Base-by-base conservation (phyloP, 2,329 filamentous ascomycete genomes). In the Penicillium sp. region DNA sequence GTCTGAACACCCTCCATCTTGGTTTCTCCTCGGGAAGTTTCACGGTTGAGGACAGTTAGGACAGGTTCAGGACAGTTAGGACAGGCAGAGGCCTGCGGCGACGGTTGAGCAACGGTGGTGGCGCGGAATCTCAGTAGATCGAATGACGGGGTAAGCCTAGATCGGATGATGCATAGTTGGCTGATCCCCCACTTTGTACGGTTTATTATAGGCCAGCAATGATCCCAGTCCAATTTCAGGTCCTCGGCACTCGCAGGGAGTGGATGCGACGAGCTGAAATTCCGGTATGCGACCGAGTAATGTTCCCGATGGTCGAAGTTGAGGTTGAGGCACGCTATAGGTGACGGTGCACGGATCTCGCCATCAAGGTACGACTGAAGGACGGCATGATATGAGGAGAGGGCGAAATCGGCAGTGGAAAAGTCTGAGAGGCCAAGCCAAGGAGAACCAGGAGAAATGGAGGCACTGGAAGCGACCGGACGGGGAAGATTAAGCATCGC, bases 1-100 rank as follows among this genome's bases (percentile, higher is more conserved):
- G 84, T 83, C 64, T 88, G 82, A 51, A 87, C 79, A 56, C 85
- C 83, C 69, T 91, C 87, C 87, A 91, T 91, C 47, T 53, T 72
- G 46, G 45, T 27, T 14, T 28, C n/a, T n/a, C 32, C 15, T 28
- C 45, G 17, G 21, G 32, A 19, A n/a, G n/a, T n/a, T n/a, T n/a
- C n/a, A n/a, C n/a, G n/a, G 30, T 10, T 21, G 15, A 28, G 17
- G 36, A 34, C 27, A 20, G 19, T 15, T 21, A 10, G 15, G 17
- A 26, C 31, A 19, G n/a, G 30, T 10, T 21, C 17, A 28, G 17
- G 36, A 34, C 27, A 20, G 19, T 15, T 21, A 10, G 15, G 17
- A 13, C 39, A 15, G 11, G 36, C 25, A 23, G 18, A 19, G 27
- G 31, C 32, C 31, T n/a, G n/a, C n/a, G n/a, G 32, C 20, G 36